phyloP scores from a whole-genome alignment of 164 flowering plant species.

The Kalanchoe fedtschenkoi region DNA sequence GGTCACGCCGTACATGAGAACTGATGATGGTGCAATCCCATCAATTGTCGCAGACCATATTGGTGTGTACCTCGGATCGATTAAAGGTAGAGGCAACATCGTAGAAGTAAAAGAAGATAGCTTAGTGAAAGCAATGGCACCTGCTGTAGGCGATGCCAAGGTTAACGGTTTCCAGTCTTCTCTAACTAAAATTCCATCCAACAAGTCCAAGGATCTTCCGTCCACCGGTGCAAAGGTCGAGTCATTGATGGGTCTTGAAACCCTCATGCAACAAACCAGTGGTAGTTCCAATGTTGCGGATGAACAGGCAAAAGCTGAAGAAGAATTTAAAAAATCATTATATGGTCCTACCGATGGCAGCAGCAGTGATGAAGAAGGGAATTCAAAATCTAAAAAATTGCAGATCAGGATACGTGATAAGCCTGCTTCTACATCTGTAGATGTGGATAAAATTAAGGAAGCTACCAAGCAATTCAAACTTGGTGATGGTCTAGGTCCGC shows the following conservation, averaged over 20 bases:
- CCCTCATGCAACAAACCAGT: constrained; percentile 28
- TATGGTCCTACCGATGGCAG: constrained; percentile 77
- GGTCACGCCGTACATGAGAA: constrained; percentile 97
- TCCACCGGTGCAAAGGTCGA: constrained; percentile 26
- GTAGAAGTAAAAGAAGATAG: constrained; percentile 88
- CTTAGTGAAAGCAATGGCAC: constrained; percentile 60
- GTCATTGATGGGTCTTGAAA: constrained; percentile 53
- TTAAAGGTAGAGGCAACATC: constrained; percentile 89
- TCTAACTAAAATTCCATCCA: constrained; percentile 23
- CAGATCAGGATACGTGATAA: constrained; percentile 84
- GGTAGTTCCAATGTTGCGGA: constrained; percentile 45
- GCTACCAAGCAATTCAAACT: constrained; percentile 85
- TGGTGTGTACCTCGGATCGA: constrained; percentile 87
- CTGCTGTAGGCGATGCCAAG: constrained; percentile 34
- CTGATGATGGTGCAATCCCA: constrained; percentile 90
- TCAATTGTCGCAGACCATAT: constrained; percentile 79
- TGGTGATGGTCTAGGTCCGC: constrained; percentile 67
- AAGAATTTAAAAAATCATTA: constrained; percentile 83
- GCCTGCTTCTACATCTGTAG: constrained; percentile 73
- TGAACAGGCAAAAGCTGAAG: constrained; percentile 91
- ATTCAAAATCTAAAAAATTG: constrained; percentile 57
- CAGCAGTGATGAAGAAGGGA: constrained; percentile 89
- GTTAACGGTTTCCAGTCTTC: constrained; percentile 35
- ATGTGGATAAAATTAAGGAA: constrained; percentile 91
- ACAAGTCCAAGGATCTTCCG: constrained; percentile 24